Conservation (phyloP, 108 stramenopile species). For the Epipyxis sp. region DNA sequence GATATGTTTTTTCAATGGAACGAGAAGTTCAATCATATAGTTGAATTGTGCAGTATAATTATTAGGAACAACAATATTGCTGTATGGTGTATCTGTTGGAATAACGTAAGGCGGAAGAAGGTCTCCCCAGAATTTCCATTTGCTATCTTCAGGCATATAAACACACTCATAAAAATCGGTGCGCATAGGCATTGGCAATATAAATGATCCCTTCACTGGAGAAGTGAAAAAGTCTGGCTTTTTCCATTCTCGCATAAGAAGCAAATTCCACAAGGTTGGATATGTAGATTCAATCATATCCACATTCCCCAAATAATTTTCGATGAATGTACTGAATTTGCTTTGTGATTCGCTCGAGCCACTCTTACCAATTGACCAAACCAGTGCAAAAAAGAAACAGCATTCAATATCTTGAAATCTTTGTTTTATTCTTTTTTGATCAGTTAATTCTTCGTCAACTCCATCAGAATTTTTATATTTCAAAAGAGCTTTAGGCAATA, state of each 20-base stretch:
- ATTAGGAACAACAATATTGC: conserved; percentile 55
- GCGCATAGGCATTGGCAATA: conserved; percentile 40
- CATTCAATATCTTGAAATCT: conserved; percentile 48
- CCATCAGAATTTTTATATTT: conserved; percentile 24
- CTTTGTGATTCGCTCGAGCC: conserved; percentile 42
- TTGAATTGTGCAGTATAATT: conserved; percentile 59
- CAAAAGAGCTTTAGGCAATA: conserved; percentile 23
- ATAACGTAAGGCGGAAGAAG: conserved; percentile 47
- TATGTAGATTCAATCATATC: conserved; percentile 25
- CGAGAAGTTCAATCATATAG: conserved; percentile 49
- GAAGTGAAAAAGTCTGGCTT: conserved; percentile 39
- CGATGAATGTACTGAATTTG: conserved; percentile 37
- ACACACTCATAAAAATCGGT: conserved; percentile 42
- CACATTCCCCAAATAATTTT: conserved; percentile 25
- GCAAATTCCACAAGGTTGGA: conserved; percentile 3
- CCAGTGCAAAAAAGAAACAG: conserved; percentile 55
- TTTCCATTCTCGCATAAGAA: conserved; percentile 48
- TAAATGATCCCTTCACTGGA: conserved; percentile 22
- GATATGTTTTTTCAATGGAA: conserved; percentile 41
- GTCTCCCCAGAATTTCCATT: conserved; percentile 53
- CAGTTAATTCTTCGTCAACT: conserved; percentile 22
- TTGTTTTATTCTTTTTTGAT: conserved; percentile 20
- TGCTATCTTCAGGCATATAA: conserved; percentile 41
- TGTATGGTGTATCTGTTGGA: conserved; percentile 44
- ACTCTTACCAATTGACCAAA: conserved; percentile 56